These are phyloP conservation scores for Blakeslea trispora DNA, from an alignment of 371 early-diverging fungal species.

Conservation along the genomic window DNA sequence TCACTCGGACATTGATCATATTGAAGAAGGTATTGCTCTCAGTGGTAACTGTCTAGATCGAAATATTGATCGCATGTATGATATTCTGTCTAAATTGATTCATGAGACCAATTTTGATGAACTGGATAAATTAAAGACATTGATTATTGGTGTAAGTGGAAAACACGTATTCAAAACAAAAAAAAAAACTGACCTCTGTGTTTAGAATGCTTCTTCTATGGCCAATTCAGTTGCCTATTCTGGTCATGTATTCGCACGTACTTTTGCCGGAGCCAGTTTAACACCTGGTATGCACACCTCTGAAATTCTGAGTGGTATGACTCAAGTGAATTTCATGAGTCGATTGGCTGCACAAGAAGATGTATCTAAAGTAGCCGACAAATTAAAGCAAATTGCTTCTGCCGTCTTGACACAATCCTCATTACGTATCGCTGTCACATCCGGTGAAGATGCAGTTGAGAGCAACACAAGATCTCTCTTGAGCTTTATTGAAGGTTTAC, in stretches of 20 bases:
- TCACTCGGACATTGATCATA: constrained; percentile 59
- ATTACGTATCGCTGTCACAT: constrained; percentile 70
- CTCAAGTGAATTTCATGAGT: constrained; percentile 82
- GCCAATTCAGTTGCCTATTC: constrained; percentile 82
- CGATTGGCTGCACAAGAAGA: constrained; percentile 63
- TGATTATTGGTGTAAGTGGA: constrained; percentile 68
- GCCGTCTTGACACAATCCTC: constrained; percentile 58
- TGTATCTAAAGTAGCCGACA: constrained; percentile 57
- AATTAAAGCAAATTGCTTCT: constrained; percentile 62
- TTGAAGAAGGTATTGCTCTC: constrained; percentile 62
- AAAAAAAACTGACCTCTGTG: not conserved
- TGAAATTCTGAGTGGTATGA: constrained; percentile 76
- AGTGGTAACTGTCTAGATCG: constrained; percentile 73
- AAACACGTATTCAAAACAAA: not conserved
- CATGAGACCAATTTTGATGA: constrained; percentile 79
- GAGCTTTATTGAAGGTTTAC: constrained; percentile 52
- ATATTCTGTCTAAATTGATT: constrained; percentile 68
- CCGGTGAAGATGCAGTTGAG: constrained; percentile 62
- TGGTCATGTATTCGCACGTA: constrained; percentile 85
- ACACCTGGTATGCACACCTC: constrained; percentile 57
- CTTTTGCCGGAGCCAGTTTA: constrained; percentile 70
- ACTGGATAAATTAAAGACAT: constrained; percentile 68
- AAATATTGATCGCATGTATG: constrained; percentile 77
- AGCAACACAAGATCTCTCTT: constrained; percentile 60
- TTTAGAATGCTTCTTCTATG: constrained; percentile 66